Conservation (phyloP, 1,284 basidiomycete genomes). For the Ganoderma lucidum region DNA sequence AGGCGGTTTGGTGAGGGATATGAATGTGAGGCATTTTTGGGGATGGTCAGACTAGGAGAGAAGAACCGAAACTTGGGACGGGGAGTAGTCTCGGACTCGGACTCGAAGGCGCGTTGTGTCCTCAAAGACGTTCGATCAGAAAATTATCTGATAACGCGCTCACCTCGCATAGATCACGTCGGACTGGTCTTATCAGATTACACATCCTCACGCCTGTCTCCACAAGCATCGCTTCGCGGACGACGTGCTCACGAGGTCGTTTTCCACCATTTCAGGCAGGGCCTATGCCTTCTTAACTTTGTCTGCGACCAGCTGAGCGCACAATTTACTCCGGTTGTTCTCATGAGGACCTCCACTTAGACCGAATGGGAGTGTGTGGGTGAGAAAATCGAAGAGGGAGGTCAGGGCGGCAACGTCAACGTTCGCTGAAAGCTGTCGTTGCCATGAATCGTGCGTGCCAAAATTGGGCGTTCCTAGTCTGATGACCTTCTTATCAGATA, state of each 20-base stretch:
- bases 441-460: not conserved
- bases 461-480: conserved; percentile 1
- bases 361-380: not conserved
- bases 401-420: not conserved
- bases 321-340: not conserved
- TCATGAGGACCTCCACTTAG: not conserved
- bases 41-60: conserved; percentile 21
- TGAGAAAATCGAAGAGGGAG: not conserved
- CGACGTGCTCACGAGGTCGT: conserved; percentile 8
- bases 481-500: conserved; percentile 6
- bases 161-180: conserved; percentile 21
- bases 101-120: not conserved
- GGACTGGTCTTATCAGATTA: conserved; percentile 33
- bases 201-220: conserved; percentile 1
- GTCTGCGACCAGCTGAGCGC: conserved; percentile 3
- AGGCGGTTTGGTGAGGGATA: conserved; percentile 14
- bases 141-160: conserved; percentile 42
- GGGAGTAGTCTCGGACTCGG: conserved; percentile 8
- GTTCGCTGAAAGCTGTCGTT: not conserved
- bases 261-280: not conserved
- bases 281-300: not conserved
- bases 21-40: conserved; percentile 29
- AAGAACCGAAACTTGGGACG: conserved; percentile 12
- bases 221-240: conserved; percentile 3
- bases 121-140: conserved; percentile 19